phyloP scores from a whole-genome alignment of 164 flowering plant genomes.

The Dillenia turbinata region DNA sequence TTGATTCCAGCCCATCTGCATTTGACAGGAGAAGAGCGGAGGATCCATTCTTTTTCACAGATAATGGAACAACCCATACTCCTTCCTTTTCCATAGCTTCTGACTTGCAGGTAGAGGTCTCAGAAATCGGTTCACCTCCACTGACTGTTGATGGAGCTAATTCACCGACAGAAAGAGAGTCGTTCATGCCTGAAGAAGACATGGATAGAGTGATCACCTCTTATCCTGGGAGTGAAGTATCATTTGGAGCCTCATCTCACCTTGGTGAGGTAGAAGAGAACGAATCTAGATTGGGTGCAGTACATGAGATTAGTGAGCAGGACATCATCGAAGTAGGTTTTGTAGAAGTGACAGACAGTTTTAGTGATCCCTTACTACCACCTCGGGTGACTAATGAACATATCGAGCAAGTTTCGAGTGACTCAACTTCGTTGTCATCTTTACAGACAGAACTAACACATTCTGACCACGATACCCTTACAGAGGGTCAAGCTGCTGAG shows the following conservation, averaged over 20 bases:
- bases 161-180: conserved; percentile 23
- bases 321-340: conserved; percentile 9
- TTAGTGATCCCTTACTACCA: conserved; percentile 2
- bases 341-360: conserved; percentile 5
- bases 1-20: conserved; percentile 17
- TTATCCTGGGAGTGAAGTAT: not conserved
- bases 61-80: conserved; percentile 17
- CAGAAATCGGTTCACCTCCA: conserved; percentile 51
- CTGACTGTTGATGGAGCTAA: conserved; percentile 9
- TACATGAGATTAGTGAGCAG: conserved; percentile 7
- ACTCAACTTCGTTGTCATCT: not conserved
- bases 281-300: conserved; percentile 13
- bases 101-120: conserved; percentile 66
- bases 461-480: too few relatives aligned
- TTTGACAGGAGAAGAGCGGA: conserved; percentile 8
- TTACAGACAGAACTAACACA: conserved; percentile 1
- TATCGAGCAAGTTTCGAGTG: not conserved
- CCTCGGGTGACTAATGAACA: not conserved
- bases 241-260: conserved; percentile 5
- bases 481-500: too few relatives aligned
- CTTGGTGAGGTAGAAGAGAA: conserved; percentile 12
- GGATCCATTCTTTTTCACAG: conserved; percentile 9
- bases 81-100: conserved; percentile 48
- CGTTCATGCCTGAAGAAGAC: conserved; percentile 20
- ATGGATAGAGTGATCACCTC: conserved; percentile 4